Conservation (phyloP, 305 asterid genomes). For the Withania somnifera region DNA sequence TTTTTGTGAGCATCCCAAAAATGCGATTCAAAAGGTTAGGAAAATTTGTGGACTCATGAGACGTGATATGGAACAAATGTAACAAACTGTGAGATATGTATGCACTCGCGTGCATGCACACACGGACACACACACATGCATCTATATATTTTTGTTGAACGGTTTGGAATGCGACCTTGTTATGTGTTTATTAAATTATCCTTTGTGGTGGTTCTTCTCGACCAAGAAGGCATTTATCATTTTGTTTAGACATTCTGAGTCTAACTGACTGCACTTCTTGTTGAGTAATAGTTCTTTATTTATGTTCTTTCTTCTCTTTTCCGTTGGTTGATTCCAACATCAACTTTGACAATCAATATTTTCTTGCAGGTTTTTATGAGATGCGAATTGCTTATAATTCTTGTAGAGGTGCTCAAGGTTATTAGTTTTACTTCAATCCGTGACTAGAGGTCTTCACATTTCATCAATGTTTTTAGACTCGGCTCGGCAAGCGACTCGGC, state of each 20-base stretch:
- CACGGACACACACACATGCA: background rate
- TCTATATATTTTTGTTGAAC: background rate
- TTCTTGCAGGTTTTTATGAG: conserved; percentile 63
- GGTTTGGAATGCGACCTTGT: background rate
- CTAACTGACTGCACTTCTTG: background rate
- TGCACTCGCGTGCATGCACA: background rate
- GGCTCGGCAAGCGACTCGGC: no score
- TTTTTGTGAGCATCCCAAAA: background rate
- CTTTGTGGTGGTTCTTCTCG: background rate
- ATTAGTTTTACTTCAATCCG: conserved; percentile 63
- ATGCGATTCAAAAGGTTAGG: background rate
- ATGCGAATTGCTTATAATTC: conserved; percentile 77
- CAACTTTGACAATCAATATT: background rate
- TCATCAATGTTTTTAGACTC: no score
- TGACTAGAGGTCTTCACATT: conserved; percentile 29
- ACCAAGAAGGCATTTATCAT: background rate
- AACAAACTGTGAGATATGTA: background rate
- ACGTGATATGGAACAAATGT: background rate
- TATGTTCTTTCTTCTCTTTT: background rate
- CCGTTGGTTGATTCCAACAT: background rate
- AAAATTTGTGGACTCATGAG: background rate
- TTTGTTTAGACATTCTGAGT: background rate
- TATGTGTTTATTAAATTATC: background rate
- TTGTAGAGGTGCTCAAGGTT: conserved; percentile 85
- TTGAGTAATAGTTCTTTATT: background rate